Evolutionary conservation across 208 protist genomes (phyloP), one percentile per base, ranked within the genome.

Genomic region (Leptomonas pyrrhocoris): DNA sequence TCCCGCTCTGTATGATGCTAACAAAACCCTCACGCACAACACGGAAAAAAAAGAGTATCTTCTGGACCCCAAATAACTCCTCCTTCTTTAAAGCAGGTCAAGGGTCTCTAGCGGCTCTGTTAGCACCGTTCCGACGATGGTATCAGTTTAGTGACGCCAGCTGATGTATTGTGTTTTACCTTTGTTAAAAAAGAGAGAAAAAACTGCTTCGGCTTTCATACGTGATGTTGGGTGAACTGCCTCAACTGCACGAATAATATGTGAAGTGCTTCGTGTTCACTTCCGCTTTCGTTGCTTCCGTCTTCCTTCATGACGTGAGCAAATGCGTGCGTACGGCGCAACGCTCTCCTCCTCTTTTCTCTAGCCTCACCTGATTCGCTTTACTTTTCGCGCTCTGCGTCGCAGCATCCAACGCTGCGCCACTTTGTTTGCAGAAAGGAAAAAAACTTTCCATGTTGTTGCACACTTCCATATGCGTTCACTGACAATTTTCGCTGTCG

Each of bases 321-420:
- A 56, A n/a, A 43, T 53, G 45, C 43, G 11, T 40, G 58, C 58
- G 40, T 64, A 36, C 36, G 58, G 58, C 45, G 43, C 58, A 53
- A 30, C 58, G 61, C 25, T 48, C 49, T 57, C 36, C 21, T 69
- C 30, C 21, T 51, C 18, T 66, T 59, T 45, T 63, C 65, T 60
- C 46, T 73, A 18, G 45, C 28, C 27, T 13, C 53, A 2, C 8
- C 46, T 21, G 9, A 5, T 45, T 45, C 54, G 28, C 38, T 13
- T 42, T 42, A 15, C 13, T 54, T 54, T 31, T 55, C 49, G 7
- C 49, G 25, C 16, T 55, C 18, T n/a, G 5, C 45, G 45, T 7
- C 45, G 12, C 18, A 8, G 45, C n/a, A 25, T 50, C n/a, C n/a
- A n/a, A n/a, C n/a, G 5, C n/a, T 54, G 4, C 16, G 8, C 16